These are phyloP conservation scores for Monosporascus sp. DNA, from an alignment of 2,329 filamentous ascomycete species.

Conservation along the genomic window DNA sequence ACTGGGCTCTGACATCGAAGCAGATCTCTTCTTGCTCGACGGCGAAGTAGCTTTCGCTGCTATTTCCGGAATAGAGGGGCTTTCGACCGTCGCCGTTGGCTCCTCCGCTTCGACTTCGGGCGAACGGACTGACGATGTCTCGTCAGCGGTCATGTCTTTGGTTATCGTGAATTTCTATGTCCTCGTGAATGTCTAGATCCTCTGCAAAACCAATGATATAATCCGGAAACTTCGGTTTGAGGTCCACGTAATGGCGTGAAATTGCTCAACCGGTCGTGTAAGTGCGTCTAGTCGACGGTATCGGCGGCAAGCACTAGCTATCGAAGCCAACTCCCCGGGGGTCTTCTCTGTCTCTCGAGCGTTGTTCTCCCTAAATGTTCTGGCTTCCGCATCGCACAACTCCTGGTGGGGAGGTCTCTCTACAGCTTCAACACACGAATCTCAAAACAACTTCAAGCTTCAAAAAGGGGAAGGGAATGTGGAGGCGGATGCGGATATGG, in stretches of 20 bases:
- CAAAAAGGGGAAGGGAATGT: conserved; percentile 10
- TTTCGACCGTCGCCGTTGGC: conserved; percentile 9
- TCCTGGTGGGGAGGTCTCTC: not conserved
- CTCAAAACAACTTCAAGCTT: not conserved
- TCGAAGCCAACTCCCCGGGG: too few species aligned
- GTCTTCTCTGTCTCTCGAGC: too few species aligned
- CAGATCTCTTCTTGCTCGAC: conserved; percentile 26
- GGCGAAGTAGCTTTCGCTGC: conserved; percentile 12
- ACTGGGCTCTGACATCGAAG: conserved; percentile 26
- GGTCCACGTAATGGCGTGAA: not conserved
- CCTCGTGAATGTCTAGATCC: too few species aligned
- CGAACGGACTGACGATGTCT: conserved; percentile 17
- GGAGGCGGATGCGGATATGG: conserved; percentile 19
- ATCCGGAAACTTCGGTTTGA: not conserved
- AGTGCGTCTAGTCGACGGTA: conserved; percentile 11
- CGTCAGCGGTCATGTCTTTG: conserved; percentile 20
- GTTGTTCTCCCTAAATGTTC: too few species aligned
- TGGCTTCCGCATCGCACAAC: not conserved
- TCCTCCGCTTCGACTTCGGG: conserved; percentile 18
- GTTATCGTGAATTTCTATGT: not conserved
- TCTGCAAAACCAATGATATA: too few species aligned
- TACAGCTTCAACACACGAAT: not conserved
- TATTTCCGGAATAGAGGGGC: conserved; percentile 9
- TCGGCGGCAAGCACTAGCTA: conserved; percentile 13
- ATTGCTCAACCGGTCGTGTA: conserved; percentile 9